phyloP scores from a whole-genome alignment of 2,329 filamentous ascomycete genomes.

The Madurella fahalii region DNA sequence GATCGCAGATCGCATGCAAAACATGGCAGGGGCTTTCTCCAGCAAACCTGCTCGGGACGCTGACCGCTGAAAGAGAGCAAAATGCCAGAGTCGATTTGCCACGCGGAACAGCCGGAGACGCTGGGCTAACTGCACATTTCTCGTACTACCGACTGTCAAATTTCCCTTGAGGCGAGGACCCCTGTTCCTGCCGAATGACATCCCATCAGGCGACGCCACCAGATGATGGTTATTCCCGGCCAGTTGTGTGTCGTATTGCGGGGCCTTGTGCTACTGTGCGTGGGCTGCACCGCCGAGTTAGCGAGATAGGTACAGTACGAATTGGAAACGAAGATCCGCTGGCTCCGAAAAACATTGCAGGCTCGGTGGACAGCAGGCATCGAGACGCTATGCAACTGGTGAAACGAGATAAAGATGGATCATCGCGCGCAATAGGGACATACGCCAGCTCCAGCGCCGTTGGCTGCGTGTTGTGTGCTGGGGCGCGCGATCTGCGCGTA shows the following conservation, averaged over 20 bases:
- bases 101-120: neutral
- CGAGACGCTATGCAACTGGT: too few species aligned
- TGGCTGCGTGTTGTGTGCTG: neutral
- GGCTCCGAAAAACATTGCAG: too few species aligned
- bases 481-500: neutral
- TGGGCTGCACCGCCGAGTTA: too few species aligned
- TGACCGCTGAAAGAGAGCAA: neutral
- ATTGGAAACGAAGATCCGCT: too few species aligned
- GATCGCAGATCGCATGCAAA: slow-evolving; percentile 6
- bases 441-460: neutral
- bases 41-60: neutral
- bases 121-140: neutral
- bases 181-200: too few species aligned
- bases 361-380: too few species aligned
- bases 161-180: too few species aligned
- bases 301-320: too few species aligned
- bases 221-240: neutral
- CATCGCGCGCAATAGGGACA: neutral
- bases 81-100: too few species aligned
- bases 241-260: neutral
- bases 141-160: too few species aligned
- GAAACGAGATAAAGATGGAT: slow-evolving; percentile 13
- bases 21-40: neutral
- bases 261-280: neutral
- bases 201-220: too few species aligned